phyloP scores from a whole-genome alignment of 768 basidiomycete species.

The Termitomyces sp. region DNA sequence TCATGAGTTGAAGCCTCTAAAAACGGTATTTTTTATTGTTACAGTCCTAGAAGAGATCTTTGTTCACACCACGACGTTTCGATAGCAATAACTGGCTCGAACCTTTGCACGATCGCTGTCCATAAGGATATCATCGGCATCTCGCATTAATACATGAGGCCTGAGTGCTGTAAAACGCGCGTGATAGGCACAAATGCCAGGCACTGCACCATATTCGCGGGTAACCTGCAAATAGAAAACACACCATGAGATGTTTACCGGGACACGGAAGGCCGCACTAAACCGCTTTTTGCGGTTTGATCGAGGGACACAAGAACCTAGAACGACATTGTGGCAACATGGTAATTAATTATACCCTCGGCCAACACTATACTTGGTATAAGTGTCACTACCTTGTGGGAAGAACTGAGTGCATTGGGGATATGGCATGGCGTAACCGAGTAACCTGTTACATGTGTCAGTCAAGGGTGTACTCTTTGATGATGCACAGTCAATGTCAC shows the following conservation, averaged over 20 bases:
- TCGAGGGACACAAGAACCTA: background rate
- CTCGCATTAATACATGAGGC: background rate
- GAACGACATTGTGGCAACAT: background rate
- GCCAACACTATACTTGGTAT: background rate
- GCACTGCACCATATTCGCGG: too few relatives aligned
- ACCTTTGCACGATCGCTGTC: background rate
- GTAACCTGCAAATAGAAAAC: too few relatives aligned
- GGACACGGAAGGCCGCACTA: background rate
- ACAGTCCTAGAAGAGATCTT: background rate
- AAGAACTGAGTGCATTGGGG: background rate
- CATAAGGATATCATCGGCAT: background rate
- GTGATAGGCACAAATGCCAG: background rate
- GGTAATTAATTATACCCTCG: background rate
- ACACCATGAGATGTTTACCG: background rate
- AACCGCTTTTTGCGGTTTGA: background rate
- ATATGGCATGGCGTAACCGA: background rate
- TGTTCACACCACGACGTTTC: constrained; percentile 7
- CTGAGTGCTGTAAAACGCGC: background rate
- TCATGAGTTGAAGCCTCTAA: background rate
- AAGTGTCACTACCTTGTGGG: constrained; percentile 6
- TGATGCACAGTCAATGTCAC: background rate
- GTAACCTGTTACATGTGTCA: background rate
- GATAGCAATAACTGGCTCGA: background rate
- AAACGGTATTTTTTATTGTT: background rate
- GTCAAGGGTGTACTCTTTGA: background rate